Percentiles rank a stretch among this genome's conserved stretches.
Evolutionary conservation across 2,329 filamentous ascomycete species (phyloP).

Genomic region (Sclerotinia trifoliorum): DNA sequence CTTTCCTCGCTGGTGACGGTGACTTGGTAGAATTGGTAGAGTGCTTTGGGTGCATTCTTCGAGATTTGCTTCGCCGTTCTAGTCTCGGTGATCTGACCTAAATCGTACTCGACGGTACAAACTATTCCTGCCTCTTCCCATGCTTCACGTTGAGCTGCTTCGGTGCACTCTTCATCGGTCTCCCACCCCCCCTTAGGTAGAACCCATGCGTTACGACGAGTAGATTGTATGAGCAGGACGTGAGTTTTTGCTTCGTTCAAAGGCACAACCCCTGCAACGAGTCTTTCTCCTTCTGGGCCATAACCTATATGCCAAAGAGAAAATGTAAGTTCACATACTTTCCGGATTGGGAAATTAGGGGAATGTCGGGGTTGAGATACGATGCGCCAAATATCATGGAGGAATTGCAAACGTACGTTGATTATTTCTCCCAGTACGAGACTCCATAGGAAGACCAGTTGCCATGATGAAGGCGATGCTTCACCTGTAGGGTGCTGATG

Average conservation of each 20-base stretch:
- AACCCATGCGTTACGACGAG: constrained; percentile 88
- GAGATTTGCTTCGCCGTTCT: constrained; percentile 73
- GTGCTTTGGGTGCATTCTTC: constrained; percentile 58
- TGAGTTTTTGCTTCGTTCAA: constrained; percentile 81
- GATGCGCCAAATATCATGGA: constrained; percentile 12
- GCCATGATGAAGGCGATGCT: constrained; percentile 38
- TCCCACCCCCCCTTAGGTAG: constrained; percentile 98
- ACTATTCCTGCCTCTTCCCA: constrained; percentile 98
- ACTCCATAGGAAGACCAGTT: constrained; percentile 62
- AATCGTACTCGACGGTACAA: constrained; percentile 78
- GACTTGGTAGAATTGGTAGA: constrained; percentile 83
- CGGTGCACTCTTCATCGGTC: constrained; percentile 81
- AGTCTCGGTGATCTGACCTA: constrained; percentile 83
- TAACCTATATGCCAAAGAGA: constrained; percentile 64
- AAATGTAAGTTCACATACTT: constrained; percentile 36
- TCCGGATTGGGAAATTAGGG: constrained; percentile 7
- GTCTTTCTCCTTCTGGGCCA: constrained; percentile 84
- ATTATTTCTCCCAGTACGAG: constrained; percentile 72
- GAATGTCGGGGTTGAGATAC: not conserved
- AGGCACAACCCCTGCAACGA: constrained; percentile 92
- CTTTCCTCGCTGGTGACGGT: constrained; percentile 81
- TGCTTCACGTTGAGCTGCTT: constrained; percentile 85
- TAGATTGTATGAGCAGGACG: constrained; percentile 92
- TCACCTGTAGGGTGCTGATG: constrained; percentile 32
- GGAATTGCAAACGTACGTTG: constrained; percentile 64